phyloP scores from a whole-genome alignment of 495 filamentous ascomycete species.

The Aspergillus conjunctus region DNA sequence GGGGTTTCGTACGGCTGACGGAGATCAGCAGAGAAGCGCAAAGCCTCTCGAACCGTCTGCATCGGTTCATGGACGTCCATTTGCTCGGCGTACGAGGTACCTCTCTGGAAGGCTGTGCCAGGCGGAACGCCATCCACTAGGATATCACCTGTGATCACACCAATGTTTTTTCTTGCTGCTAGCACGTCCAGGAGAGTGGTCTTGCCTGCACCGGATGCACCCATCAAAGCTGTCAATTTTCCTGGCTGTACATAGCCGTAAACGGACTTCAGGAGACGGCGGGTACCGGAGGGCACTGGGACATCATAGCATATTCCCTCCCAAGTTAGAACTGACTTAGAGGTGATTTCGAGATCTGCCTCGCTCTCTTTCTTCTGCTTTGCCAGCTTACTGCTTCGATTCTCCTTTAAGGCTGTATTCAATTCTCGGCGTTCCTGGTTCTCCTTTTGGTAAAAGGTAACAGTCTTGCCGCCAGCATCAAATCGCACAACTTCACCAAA shows the following conservation, averaged over 20 bases:
- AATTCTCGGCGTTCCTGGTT: conserved; percentile 69
- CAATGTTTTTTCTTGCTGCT: conserved; percentile 75
- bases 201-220: conserved; percentile 84
- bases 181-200: conserved; percentile 81
- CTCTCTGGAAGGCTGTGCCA: conserved; percentile 82
- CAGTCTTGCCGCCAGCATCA: conserved; percentile 73
- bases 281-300: conserved; percentile 66
- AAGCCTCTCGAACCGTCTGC: conserved; percentile 62
- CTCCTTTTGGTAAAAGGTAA: conserved; percentile 73
- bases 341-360: conserved; percentile 64
- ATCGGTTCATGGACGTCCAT: conserved; percentile 63
- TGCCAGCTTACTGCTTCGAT: conserved; percentile 54
- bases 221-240: conserved; percentile 80
- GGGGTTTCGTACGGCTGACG: conserved; percentile 56
- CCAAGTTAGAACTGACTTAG: conserved; percentile 57
- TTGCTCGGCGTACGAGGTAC: conserved; percentile 62
- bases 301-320: conserved; percentile 64
- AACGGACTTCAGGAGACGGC: conserved; percentile 68
- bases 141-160: conserved; percentile 72
- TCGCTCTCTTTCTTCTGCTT: conserved; percentile 50
- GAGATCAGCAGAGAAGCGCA: conserved; percentile 61
- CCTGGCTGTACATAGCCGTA: conserved; percentile 81
- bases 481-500: conserved; percentile 77
- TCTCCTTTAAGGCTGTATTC: conserved; percentile 63
- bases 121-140: conserved; percentile 77